These are phyloP conservation scores for Fragilaria radians DNA, from an alignment of 108 stramenopile species.

Conservation along the genomic window DNA sequence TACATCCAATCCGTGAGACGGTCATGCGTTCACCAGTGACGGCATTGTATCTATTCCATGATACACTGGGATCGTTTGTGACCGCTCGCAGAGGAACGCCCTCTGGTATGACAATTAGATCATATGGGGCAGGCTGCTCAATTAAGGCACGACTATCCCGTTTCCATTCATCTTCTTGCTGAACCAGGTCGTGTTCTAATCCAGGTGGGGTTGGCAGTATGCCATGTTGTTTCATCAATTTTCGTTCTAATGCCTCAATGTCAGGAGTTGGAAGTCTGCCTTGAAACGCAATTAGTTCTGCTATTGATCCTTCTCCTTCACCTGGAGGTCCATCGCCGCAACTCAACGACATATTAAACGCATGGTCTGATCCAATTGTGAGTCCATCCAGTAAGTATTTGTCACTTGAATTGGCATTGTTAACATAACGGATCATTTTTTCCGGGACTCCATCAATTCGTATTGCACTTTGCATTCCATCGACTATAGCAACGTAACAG, in stretches of 20 bases:
- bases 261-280: constrained; percentile 45
- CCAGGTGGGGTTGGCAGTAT: constrained; percentile 22
- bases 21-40: constrained; percentile 52
- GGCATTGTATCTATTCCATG: constrained; percentile 57
- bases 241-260: constrained; percentile 44
- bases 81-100: constrained; percentile 60
- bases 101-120: constrained; percentile 7
- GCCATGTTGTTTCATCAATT: constrained; percentile 71
- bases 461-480: constrained; percentile 44
- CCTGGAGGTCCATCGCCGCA: constrained; percentile 58
- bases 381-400: constrained; percentile 59
- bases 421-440: constrained; percentile 14
- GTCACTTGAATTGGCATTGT: constrained; percentile 10
- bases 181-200: constrained; percentile 15
- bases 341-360: constrained; percentile 74
- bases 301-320: constrained; percentile 74
- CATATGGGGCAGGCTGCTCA: constrained; percentile 33
- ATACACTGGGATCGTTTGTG: constrained; percentile 53
- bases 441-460: constrained; percentile 67
- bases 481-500: constrained; percentile 66
- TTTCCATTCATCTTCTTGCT: constrained; percentile 49
- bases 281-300: constrained; percentile 76
- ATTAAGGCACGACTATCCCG: constrained; percentile 58
- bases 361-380: constrained; percentile 80
- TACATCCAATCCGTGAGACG: constrained; percentile 51